Percentiles rank a stretch among this genome's conserved stretches.
These are phyloP conservation scores for Talaromyces sp. DNA, from an alignment of 2,329 filamentous ascomycete species.

Conservation along the genomic window DNA sequence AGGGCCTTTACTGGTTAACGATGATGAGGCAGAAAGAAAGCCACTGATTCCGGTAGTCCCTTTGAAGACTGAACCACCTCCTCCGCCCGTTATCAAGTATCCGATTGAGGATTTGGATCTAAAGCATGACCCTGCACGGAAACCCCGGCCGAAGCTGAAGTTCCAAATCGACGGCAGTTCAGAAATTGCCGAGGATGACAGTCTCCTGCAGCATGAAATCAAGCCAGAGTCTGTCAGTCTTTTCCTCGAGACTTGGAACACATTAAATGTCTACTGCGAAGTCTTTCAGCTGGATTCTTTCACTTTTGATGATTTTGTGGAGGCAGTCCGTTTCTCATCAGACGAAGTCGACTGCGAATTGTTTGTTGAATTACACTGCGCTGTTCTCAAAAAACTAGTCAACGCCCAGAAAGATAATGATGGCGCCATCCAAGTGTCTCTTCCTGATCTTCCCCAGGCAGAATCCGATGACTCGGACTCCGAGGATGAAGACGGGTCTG, in stretches of 20 bases:
- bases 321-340: conserved; percentile 75
- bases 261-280: conserved; percentile 95
- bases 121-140: conserved; percentile 57
- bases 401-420: conserved; percentile 64
- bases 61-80: conserved; percentile 50
- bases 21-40: conserved; percentile 30
- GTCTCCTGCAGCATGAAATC: conserved; percentile 49
- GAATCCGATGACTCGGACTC: conserved; percentile 62
- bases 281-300: conserved; percentile 94
- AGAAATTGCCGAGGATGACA: conserved; percentile 43
- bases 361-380: conserved; percentile 85
- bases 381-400: conserved; percentile 81
- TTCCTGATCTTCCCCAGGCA: conserved; percentile 70
- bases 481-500: conserved; percentile 53
- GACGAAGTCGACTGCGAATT: conserved; percentile 73
- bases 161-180: conserved; percentile 67
- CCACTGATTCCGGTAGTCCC: conserved; percentile 30
- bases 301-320: conserved; percentile 92
- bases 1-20: conserved; percentile 26
- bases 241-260: conserved; percentile 90
- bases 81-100: conserved; percentile 79
- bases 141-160: conserved; percentile 68
- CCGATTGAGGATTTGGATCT: conserved; percentile 92
- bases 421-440: conserved; percentile 71
- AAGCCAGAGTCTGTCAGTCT: conserved; percentile 80